Evolutionary conservation across 495 filamentous ascomycete genomes (phyloP), one percentile per base, ranked within the genome.

Genomic region (Daldinia childiae): DNA sequence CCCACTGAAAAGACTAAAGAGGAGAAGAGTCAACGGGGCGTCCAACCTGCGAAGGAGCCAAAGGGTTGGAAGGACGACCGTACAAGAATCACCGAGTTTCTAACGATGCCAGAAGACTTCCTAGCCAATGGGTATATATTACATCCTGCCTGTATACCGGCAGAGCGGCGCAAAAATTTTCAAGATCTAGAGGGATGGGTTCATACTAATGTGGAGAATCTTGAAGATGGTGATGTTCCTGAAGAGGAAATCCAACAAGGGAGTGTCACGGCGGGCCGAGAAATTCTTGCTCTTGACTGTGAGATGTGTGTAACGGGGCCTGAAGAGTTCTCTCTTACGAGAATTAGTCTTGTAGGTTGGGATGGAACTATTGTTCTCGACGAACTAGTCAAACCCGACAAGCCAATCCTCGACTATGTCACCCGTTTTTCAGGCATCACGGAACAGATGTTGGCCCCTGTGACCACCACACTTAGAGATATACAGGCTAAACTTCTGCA

Each of bases 351-450:
- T 27, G 81, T 98, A 7, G 80, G 86, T 55, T 99, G 95, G 95
- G 91, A 93, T 74, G 93, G 93, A 15, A 87, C 89, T 38, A 87
- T 91, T 4, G 80, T 98, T 12, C 80, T 98, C 27, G 95, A 99
- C 71, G 90, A 95, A 73, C 87, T 98, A 9, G 96, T 99, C 60
- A 97, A 97, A 78, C 95, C 95, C 0, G 84, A 90, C 17, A 89
- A 89, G 54, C 90, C 91, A 4, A 92, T 99, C 72, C 89, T 87
- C 36, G 90, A 99, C 83, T 99, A 98, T 73, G 83, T 99, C 2
- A 99, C 95, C 3, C 90, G 82, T 73, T 92, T 85, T 73, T 99
- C 96, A 0, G 95, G 95, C 43, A 97, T 99, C 66, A 98, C 96
- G 15, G 85, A 91, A 65, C 87, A 89, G 56, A 91, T 91, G 84